These are phyloP conservation scores for Gyrodon lividus DNA, from an alignment of 768 basidiomycete species.

Conservation along the genomic window DNA sequence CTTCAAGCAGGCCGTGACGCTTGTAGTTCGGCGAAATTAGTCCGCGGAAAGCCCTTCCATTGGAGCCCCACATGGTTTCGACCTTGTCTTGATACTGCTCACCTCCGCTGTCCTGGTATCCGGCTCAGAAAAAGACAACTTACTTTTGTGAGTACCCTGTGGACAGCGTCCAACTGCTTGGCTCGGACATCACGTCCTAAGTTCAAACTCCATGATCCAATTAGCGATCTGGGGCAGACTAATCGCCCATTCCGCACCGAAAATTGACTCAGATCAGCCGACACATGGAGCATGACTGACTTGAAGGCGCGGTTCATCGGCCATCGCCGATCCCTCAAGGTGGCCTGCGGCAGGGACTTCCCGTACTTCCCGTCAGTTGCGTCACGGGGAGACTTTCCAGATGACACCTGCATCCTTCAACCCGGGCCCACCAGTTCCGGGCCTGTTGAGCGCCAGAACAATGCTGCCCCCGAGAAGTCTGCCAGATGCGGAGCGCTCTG, in stretches of 20 bases:
- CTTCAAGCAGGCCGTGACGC: not conserved
- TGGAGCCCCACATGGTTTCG: not conserved
- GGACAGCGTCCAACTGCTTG: constrained; percentile 4
- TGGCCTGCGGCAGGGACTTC: not conserved
- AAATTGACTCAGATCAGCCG: not conserved
- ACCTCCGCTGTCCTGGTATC: constrained; percentile 1
- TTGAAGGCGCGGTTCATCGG: not conserved
- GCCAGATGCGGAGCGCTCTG: not conserved
- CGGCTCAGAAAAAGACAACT: constrained; percentile 1
- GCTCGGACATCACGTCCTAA: constrained; percentile 4
- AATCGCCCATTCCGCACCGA: not conserved
- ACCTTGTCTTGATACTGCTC: not conserved
- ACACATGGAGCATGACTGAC: not conserved
- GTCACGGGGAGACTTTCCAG: not conserved
- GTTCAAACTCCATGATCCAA: not conserved
- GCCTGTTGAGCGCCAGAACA: not conserved
- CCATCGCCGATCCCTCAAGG: not conserved
- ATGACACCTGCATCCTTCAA: not conserved
- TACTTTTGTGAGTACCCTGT: constrained; percentile 3
- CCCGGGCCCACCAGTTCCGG: constrained; percentile 1
- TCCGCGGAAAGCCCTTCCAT: constrained; percentile 6
- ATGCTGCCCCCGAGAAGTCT: not conserved
- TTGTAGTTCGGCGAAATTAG: not conserved
- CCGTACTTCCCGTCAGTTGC: not conserved
- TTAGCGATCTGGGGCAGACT: not conserved